A percentile compares a stretch with the other conserved stretches of the same genome.
These are phyloP conservation scores for Barnettozyma salicaria DNA, from an alignment of 805 yeast species.

Conservation along the genomic window DNA sequence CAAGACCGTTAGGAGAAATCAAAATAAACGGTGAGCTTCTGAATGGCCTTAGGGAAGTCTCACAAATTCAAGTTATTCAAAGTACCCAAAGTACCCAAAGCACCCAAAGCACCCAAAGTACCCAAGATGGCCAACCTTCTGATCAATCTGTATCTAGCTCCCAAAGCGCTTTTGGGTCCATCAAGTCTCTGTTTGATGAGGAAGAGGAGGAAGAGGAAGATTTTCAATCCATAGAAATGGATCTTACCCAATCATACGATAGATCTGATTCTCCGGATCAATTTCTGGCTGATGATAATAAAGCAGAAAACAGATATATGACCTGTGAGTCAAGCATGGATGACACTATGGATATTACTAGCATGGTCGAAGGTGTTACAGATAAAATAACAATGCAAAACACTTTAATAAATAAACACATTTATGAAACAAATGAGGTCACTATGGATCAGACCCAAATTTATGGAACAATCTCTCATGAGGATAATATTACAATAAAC, in stretches of 20 bases:
- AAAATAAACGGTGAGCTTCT: constrained; percentile 1
- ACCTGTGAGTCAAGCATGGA: constrained; percentile 9
- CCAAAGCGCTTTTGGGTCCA: constrained; percentile 24
- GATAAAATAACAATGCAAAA: constrained; percentile 19
- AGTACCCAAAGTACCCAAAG: constrained; percentile 2
- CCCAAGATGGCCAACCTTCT: too few relatives aligned
- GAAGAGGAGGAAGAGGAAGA: constrained; percentile 20
- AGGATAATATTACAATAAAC: constrained; percentile 1
- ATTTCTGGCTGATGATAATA: background rate
- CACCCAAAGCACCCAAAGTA: background rate
- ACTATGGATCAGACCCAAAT: constrained; percentile 20
- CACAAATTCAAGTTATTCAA: constrained; percentile 7
- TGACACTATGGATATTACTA: constrained; percentile 22
- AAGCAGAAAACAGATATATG: background rate
- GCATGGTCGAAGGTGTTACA: constrained; percentile 8
- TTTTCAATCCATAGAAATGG: constrained; percentile 20
- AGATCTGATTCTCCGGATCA: background rate
- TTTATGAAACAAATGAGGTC: constrained; percentile 5
- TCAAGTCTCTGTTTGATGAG: constrained; percentile 23
- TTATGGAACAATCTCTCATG: constrained; percentile 4
- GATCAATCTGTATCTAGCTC: too few relatives aligned
- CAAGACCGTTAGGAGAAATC: constrained; percentile 22
- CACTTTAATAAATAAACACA: constrained; percentile 17
- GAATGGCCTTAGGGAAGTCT: background rate
- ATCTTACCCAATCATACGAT: constrained; percentile 20